Evolutionary conservation across 2,329 filamentous ascomycete genomes (phyloP), one percentile per base, ranked within the genome.

Genomic region (Fusarium chuoi): DNA sequence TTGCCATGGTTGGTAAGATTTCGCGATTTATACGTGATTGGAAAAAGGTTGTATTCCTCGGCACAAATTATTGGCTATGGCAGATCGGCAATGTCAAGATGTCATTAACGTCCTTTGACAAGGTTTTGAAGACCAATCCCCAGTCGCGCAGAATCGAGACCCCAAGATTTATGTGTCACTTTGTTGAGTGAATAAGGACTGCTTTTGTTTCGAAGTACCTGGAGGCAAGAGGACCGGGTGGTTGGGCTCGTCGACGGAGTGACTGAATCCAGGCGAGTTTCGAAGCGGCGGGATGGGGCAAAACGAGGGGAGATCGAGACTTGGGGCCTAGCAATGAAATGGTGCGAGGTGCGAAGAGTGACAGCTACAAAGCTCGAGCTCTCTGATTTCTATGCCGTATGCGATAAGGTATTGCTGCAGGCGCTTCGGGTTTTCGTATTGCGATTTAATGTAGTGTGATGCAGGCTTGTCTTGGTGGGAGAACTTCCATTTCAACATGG

Each of bases 1-100:
- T 86, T 55, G 91, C 90, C 83, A 84, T 84, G 46, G 46, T 79
- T 28, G 35, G 33, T 24, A 51, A 35, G 36, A 12, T 45, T 48
- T 30, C 30, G 44, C 36, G 30, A n/a, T 22, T 17, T 48, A n/a
- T 28, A 7, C 14, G 26, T 72, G 17, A 18, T 30, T 28, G 56
- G 26, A 35, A 26, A 26, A 39, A 36, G 49, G 58, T 22, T 62
- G 42, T 56, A 39, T 49, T 67, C 60, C 49, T 60, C 49, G 60
- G 67, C 56, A 54, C 57, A 71, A 52, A 61, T 51, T 64, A 57
- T 56, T 68, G 61, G 69, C 38, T 75, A 33, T 30, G 58, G 54
- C 56, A 67, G 42, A 65, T 70, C 59, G 71, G 56, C 58, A 71
- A 39, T 52, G 54, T 68, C 68, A 59, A 65, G 58, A 56, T 65